Conservation (phyloP, 345 rosid genomes). For the Erodium maritimum region DNA sequence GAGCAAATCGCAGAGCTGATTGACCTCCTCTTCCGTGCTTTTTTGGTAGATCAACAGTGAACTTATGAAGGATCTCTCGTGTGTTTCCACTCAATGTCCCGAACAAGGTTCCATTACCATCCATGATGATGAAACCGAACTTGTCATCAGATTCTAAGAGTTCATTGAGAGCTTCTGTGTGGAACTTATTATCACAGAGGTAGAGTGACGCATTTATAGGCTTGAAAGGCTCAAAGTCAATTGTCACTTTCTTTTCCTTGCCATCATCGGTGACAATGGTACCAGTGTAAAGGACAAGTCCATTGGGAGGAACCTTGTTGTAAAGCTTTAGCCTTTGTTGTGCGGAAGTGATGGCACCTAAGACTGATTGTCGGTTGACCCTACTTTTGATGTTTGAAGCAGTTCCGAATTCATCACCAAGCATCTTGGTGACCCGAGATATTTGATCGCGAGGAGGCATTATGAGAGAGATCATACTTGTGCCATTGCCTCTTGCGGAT, state of each 20-base stretch:
- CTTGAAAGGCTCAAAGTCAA: too few species aligned
- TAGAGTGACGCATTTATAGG: too few species aligned
- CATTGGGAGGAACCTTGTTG: conserved; percentile 35
- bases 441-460: conserved; percentile 35
- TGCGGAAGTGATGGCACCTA: conserved; percentile 27
- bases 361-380: conserved; percentile 35
- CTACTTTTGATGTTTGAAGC: conserved; percentile 39
- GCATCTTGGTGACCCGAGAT: conserved; percentile 32
- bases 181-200: too few species aligned
- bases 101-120: conserved; percentile 32
- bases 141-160: too few species aligned
- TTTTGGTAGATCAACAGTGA: conserved; percentile 30
- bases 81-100: conserved; percentile 31
- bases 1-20: conserved; percentile 31
- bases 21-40: conserved; percentile 42
- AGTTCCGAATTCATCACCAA: conserved; percentile 29
- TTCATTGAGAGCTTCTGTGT: too few species aligned
- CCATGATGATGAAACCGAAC: conserved; percentile 27
- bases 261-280: conserved; percentile 31
- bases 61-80: conserved; percentile 27
- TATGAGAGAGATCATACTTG: conserved; percentile 33
- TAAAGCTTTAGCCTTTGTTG: conserved; percentile 34
- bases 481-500: conserved; percentile 31
- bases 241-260: conserved; percentile 32
- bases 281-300: conserved; percentile 30